These are phyloP conservation scores for Dendrobium officinale DNA, from an alignment of 106 monocot genomes.

Conservation along the genomic window DNA sequence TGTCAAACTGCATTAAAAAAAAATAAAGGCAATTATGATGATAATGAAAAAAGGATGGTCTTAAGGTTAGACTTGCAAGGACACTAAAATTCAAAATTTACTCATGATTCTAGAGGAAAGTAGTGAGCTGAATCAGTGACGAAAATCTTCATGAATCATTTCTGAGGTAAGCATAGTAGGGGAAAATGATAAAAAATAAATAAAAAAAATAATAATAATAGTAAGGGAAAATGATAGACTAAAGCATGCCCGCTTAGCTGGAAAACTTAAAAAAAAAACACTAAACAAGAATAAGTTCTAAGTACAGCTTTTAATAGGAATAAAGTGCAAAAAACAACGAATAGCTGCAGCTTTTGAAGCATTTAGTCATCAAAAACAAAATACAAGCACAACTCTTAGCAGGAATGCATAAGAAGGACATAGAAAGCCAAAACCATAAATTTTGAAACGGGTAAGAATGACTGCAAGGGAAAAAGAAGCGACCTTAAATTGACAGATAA, in stretches of 20 bases:
- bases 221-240: not conserved
- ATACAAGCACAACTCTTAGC: not conserved
- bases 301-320: not conserved
- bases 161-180: not conserved
- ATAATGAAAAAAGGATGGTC: no score
- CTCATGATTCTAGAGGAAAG: no score
- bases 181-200: not conserved
- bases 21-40: not conserved
- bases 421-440: not conserved
- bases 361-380: not conserved
- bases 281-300: not conserved
- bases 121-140: no score
- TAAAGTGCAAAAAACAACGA: not conserved
- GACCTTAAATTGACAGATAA: not conserved
- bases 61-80: no score
- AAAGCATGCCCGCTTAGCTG: not conserved
- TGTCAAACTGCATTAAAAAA: not conserved
- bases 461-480: not conserved
- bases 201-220: not conserved
- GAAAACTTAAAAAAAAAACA: not conserved
- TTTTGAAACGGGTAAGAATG: not conserved
- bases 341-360: not conserved
- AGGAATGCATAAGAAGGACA: not conserved
- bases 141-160: no score
- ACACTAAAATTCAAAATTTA: no score